Conservation (phyloP, 169 alveolate species). For the Cardiosporidium cionae region DNA sequence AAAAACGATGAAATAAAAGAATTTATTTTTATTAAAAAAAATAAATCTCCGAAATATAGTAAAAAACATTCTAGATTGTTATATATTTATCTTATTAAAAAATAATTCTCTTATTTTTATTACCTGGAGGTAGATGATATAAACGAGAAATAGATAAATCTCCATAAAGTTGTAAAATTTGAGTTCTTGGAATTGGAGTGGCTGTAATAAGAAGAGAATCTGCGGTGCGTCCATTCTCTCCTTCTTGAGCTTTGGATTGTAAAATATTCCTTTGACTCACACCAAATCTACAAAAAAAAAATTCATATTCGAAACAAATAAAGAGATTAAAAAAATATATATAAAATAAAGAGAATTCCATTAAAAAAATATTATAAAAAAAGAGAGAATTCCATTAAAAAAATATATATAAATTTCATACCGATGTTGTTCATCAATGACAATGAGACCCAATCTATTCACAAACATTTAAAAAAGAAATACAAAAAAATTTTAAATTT, state of each 20-base stretch:
- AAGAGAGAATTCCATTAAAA: too few species aligned
- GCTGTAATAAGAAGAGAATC: conserved; percentile 16
- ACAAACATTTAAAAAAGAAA: neutral
- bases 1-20: neutral
- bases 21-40: neutral
- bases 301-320: neutral
- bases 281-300: neutral
- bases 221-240: conserved; percentile 1
- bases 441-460: conserved; percentile 7
- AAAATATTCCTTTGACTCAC: neutral
- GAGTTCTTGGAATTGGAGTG: conserved; percentile 24
- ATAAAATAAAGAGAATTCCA: too few species aligned
- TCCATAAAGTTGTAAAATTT: conserved; percentile 1
- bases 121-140: neutral
- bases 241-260: too few species aligned
- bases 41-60: neutral
- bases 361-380: too few species aligned
- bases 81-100: neutral
- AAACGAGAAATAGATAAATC: conserved; percentile 2
- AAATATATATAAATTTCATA: too few species aligned
- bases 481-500: neutral
- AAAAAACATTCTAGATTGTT: neutral
- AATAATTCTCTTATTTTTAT: too few species aligned
- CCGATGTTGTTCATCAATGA: conserved; percentile 19
- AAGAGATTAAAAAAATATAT: neutral